Evolutionary conservation across 805 yeast genomes (phyloP).

Genomic region (Starmerella gropengiesseri): DNA sequence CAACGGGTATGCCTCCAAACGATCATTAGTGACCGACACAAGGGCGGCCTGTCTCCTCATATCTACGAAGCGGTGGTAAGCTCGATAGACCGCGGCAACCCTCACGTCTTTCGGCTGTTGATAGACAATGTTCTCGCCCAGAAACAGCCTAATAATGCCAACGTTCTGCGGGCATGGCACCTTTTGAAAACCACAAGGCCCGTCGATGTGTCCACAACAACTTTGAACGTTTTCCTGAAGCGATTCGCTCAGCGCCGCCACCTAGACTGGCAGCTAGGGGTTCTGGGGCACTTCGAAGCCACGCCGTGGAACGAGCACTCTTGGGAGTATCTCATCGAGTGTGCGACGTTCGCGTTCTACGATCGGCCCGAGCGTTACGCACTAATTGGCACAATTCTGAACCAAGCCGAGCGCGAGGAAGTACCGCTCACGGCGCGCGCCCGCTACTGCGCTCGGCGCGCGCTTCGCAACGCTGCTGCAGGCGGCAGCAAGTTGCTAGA

Average conservation of each 20-base stretch:
- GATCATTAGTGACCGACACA: conserved; percentile 5
- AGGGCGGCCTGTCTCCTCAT: not conserved
- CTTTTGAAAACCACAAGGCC: not conserved
- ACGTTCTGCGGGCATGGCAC: conserved; percentile 13
- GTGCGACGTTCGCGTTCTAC: conserved; percentile 6
- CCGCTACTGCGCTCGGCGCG: conserved; percentile 13
- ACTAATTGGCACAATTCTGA: conserved; percentile 18
- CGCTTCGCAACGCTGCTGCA: not conserved
- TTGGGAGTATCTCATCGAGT: conserved; percentile 15
- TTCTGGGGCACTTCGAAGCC: conserved; percentile 10
- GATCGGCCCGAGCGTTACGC: conserved; percentile 3
- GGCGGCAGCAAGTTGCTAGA: conserved; percentile 5
- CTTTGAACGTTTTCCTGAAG: conserved; percentile 13
- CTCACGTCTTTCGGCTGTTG: conserved; percentile 8
- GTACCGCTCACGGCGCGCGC: conserved; percentile 16
- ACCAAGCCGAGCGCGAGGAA: conserved; percentile 11
- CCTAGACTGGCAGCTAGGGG: conserved; percentile 21
- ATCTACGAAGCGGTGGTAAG: conserved; percentile 2
- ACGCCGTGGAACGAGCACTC: conserved; percentile 14
- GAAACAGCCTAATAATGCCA: conserved; percentile 6
- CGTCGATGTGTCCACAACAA: conserved; percentile 2
- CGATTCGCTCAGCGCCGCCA: conserved; percentile 14
- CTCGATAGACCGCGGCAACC: conserved; percentile 8
- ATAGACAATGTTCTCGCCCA: conserved; percentile 4
- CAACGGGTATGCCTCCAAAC: conserved; percentile 8